phyloP scores from a whole-genome alignment of 768 basidiomycete species.

The Leucosporidium yakuticum region DNA sequence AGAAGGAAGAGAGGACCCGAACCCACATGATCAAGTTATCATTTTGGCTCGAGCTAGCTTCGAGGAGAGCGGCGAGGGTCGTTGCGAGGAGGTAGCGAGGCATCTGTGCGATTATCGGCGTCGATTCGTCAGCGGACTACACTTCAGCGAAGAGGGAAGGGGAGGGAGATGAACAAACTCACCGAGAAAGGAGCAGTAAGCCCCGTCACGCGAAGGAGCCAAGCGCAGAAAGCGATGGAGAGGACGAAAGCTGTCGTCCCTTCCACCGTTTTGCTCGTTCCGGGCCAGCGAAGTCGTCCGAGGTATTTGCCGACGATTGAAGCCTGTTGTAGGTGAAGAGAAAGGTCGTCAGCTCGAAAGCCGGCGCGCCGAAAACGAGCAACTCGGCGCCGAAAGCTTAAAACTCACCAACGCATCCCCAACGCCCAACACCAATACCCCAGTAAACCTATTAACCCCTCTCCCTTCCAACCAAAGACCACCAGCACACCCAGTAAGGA shows the following conservation, averaged over 20 bases:
- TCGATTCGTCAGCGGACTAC: too few relatives aligned
- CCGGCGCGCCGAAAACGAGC: not conserved
- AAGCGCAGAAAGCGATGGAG: conserved; percentile 64
- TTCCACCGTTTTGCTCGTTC: conserved; percentile 82
- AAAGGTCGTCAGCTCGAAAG: not conserved
- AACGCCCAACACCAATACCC: conserved; percentile 79
- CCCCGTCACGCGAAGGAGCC: conserved; percentile 64
- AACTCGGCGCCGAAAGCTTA: not conserved
- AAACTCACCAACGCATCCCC: conserved; percentile 81
- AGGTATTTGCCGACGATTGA: conserved; percentile 84
- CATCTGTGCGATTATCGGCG: conserved; percentile 54
- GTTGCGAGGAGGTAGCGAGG: conserved; percentile 61
- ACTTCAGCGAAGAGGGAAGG: not conserved
- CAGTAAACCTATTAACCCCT: conserved; percentile 64
- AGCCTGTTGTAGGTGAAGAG: conserved; percentile 53
- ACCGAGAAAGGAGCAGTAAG: conserved; percentile 72
- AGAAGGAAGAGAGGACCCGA: too few relatives aligned
- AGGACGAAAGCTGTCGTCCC: conserved; percentile 75
- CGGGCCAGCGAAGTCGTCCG: conserved; percentile 77
- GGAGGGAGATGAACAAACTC: conserved; percentile 40
- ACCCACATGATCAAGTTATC: conserved; percentile 95
- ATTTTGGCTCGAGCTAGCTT: conserved; percentile 90
- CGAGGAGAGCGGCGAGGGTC: conserved; percentile 64
- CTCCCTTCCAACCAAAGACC: conserved; percentile 93
- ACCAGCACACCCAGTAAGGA: conserved; percentile 89